phyloP scores from a whole-genome alignment of 2,329 filamentous ascomycete genomes.

The Microcyclosporella mali region DNA sequence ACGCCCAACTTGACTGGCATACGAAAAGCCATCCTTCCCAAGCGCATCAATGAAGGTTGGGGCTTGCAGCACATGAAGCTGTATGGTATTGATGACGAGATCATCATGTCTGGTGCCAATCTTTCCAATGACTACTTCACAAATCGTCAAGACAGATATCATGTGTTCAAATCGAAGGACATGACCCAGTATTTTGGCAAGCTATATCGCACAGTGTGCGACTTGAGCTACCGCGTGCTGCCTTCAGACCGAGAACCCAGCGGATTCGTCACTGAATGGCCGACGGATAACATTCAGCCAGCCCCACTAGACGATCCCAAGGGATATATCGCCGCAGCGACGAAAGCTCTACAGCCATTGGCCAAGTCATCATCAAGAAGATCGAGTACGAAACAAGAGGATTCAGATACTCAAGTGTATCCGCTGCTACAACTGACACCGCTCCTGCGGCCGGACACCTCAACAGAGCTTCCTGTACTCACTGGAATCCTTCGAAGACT shows the following conservation, averaged over 20 bases:
- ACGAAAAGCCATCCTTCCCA: constrained; percentile 76
- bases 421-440: constrained; percentile 84
- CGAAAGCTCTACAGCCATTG: constrained; percentile 59
- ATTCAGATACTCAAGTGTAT: constrained; percentile 68
- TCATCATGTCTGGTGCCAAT: constrained; percentile 93
- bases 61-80: constrained; percentile 98
- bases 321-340: constrained; percentile 65
- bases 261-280: constrained; percentile 63
- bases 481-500: constrained; percentile 67
- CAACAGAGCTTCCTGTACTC: constrained; percentile 81
- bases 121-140: constrained; percentile 92
- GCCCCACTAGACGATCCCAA: constrained; percentile 65
- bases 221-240: constrained; percentile 72
- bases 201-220: constrained; percentile 70
- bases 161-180: constrained; percentile 73
- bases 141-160: constrained; percentile 89
- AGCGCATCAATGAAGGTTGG: constrained; percentile 95
- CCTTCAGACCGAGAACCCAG: constrained; percentile 47
- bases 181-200: constrained; percentile 76
- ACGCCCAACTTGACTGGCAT: constrained; percentile 89
- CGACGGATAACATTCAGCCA: constrained; percentile 63
- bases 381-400: constrained; percentile 2
- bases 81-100: constrained; percentile 90
- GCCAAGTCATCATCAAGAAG: constrained; percentile 44
- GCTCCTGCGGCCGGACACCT: constrained; percentile 69